phyloP scores from a whole-genome alignment of 2,329 filamentous ascomycete genomes.

The Talaromyces sp. region DNA sequence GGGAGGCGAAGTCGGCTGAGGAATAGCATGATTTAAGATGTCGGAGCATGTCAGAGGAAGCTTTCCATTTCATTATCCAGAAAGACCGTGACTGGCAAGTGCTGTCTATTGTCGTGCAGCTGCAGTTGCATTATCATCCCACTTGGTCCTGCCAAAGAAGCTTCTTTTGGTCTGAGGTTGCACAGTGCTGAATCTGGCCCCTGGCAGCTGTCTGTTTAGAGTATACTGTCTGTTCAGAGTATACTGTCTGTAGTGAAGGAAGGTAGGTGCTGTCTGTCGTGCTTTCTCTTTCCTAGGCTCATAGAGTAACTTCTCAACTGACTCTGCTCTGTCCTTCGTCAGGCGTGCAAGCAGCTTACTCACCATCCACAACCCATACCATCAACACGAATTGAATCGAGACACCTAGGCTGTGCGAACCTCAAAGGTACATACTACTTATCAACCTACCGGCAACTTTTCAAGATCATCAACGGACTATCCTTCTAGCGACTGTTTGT shows the following conservation, averaged over 20 bases:
- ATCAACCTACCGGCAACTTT: background rate
- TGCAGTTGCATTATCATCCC: background rate
- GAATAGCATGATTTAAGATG: background rate
- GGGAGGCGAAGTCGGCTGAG: background rate
- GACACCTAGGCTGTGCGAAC: background rate
- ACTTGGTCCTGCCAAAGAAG: background rate
- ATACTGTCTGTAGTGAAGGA: background rate
- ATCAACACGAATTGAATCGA: background rate
- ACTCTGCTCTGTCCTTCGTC: background rate
- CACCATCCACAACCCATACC: background rate
- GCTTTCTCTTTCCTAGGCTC: background rate
- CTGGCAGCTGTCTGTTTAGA: background rate
- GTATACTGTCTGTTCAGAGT: background rate
- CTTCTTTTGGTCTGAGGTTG: constrained; percentile 4
- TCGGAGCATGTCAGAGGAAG: background rate
- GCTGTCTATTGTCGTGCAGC: background rate
- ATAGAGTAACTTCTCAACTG: background rate
- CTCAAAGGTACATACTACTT: background rate
- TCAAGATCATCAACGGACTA: background rate
- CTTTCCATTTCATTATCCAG: background rate
- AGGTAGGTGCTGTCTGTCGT: background rate
- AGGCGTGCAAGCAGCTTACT: background rate
- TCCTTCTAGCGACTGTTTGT: background rate
- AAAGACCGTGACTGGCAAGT: background rate
- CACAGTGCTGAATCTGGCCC: background rate